Percentiles rank a stretch among this genome's conserved stretches.
These are phyloP conservation scores for Vanilla planifolia DNA, from an alignment of 106 monocot species.

Conservation along the genomic window DNA sequence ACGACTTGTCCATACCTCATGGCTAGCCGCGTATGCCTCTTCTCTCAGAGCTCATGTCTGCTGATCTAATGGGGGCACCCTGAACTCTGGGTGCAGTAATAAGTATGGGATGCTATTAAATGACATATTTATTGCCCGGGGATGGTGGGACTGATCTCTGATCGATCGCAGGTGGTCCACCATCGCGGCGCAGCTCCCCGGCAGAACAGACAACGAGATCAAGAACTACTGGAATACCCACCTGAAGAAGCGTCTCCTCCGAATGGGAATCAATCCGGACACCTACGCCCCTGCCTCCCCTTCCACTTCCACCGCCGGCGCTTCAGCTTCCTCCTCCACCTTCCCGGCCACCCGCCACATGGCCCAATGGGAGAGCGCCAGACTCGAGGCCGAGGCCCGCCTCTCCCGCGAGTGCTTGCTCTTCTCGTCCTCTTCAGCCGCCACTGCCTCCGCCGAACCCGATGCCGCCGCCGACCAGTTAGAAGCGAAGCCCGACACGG, in stretches of 20 bases:
- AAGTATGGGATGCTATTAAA: not conserved
- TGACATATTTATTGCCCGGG: not conserved
- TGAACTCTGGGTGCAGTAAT: not conserved
- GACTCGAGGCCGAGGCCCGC: constrained; percentile 72
- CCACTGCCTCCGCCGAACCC: not conserved
- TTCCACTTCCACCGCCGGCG: constrained; percentile 12
- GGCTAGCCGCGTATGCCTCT: too few relatives aligned
- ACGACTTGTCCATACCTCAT: not conserved
- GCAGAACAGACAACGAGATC: constrained; percentile 77
- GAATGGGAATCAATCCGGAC: constrained; percentile 51
- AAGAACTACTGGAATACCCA: constrained; percentile 92
- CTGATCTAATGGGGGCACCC: not conserved
- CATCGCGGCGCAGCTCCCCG: constrained; percentile 68
- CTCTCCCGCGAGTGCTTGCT: constrained; percentile 61
- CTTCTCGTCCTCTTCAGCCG: constrained; percentile 31
- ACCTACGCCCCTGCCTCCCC: constrained; percentile 27
- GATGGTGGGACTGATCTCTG: too few relatives aligned
- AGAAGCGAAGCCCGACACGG: constrained; percentile 15
- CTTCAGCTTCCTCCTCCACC: constrained; percentile 1
- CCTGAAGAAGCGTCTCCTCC: constrained; percentile 69
- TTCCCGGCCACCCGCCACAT: constrained; percentile 56
- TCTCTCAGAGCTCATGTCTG: not conserved
- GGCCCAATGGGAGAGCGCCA: constrained; percentile 82
- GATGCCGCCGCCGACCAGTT: not conserved
- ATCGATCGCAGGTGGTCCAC: constrained; percentile 77